These are phyloP conservation scores for Lithohypha guttulata DNA, from an alignment of 2,329 filamentous ascomycete genomes.

Conservation along the genomic window DNA sequence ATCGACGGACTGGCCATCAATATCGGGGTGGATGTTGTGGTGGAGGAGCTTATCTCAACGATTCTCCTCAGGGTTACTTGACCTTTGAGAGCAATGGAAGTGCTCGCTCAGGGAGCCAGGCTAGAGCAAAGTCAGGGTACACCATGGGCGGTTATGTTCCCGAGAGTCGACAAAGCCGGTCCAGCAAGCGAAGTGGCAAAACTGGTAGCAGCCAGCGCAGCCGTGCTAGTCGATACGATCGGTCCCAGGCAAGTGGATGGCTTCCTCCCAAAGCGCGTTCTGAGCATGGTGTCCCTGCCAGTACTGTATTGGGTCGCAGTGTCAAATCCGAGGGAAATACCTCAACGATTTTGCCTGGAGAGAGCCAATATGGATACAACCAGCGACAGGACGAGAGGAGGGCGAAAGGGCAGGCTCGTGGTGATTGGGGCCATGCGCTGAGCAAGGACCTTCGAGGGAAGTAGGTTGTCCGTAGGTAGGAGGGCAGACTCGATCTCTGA, in stretches of 20 bases:
- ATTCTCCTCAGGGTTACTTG: no score
- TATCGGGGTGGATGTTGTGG: no score
- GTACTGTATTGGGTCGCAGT: neutral
- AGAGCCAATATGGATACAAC: neutral
- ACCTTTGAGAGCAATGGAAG: no score
- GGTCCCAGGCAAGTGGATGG: neutral
- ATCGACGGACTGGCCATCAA: no score
- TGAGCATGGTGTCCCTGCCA: neutral
- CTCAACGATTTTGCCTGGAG: neutral
- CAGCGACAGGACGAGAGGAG: neutral
- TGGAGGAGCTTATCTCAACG: no score
- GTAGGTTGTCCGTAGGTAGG: neutral
- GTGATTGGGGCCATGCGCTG: no score
- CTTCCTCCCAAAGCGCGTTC: neutral
- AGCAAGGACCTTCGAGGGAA: neutral
- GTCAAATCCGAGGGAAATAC: neutral
- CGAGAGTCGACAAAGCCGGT: no score
- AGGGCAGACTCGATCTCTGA: no score
- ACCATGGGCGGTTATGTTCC: no score
- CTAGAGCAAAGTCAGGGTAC: no score
- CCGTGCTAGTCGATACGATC: neutral
- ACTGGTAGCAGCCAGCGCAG: neutral
- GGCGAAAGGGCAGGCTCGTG: neutral
- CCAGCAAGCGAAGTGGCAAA: no score
- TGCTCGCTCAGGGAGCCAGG: no score